Evolutionary conservation across 331 rosid species (phyloP), one percentile per base, ranked within the genome.

Genomic region (Acacia concinna): DNA sequence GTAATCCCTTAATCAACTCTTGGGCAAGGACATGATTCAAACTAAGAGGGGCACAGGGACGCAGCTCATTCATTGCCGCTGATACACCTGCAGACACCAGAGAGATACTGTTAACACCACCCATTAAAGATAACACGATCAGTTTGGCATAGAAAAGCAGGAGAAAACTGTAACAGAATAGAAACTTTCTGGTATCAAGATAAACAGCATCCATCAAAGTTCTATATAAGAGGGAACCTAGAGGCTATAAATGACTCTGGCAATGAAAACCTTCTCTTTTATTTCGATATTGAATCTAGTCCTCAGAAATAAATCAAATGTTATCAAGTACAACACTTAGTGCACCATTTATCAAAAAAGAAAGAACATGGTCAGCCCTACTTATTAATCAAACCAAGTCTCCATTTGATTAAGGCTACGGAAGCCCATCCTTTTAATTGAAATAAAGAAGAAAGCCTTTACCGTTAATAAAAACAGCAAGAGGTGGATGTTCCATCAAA

Each of bases 401-500:
- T 12, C 30, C 68, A 35, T 74, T 74, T 38, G 52, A 51, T 73
- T 62, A 34, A 49, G 44, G 41, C 38, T 20, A 27, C 65, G 41
- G 8, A 66, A 77, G 65, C 32, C 51, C 37, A 47, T 51, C 54
- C 32, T 31, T 68, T 11, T 8, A 20, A 60, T 63, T 20, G 38
- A 13, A 64, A 75, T 72, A 41, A 43, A 73, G 68, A 51, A 32
- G 77, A 76, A 85, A 77, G 52, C 74, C 81, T 57, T 81, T 81
- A 96, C 99, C 99, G 79, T 96, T 96, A 52, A 96, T 85, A 67
- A 96, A 96, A 76, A 96, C 99, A 83, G 99, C 99, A 85, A 96
- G 96, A 76, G 99, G 98, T 14, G 99, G 99, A 87, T 96, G 98
- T 62, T 96, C 99, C 99, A 96, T 96, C 83, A 96, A 87, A 87